Evolutionary conservation across 495 filamentous ascomycete genomes (phyloP).

Genomic region (Penicillium waksmanii): DNA sequence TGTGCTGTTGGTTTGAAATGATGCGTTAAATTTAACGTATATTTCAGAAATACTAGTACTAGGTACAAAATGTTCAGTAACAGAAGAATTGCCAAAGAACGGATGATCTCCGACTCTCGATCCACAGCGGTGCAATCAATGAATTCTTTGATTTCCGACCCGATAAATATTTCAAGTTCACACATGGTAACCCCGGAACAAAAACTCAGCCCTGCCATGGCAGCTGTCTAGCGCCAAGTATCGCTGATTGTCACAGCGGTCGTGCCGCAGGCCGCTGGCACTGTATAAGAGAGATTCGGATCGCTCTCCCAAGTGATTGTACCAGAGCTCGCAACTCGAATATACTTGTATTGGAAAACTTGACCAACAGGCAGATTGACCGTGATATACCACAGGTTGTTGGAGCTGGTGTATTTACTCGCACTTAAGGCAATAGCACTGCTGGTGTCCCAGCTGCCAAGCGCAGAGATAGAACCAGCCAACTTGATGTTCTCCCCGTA

Average conservation of each 20-base stretch:
- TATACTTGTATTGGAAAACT: slow-evolving; percentile 69
- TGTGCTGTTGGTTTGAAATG: no score
- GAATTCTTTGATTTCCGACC: background rate
- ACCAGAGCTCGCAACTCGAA: slow-evolving; percentile 58
- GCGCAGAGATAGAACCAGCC: slow-evolving; percentile 53
- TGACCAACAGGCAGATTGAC: slow-evolving; percentile 55
- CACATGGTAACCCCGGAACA: background rate
- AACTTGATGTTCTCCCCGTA: slow-evolving; percentile 65
- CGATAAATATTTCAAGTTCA: background rate
- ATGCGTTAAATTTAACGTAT: no score
- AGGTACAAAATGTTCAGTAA: no score
- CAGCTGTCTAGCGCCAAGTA: slow-evolving; percentile 26
- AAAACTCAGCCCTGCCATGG: background rate
- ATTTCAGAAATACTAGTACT: no score
- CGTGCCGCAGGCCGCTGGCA: slow-evolving; percentile 51
- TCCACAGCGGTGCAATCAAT: no score
- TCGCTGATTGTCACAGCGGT: slow-evolving; percentile 40
- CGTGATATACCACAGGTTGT: slow-evolving; percentile 62
- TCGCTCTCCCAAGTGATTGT: slow-evolving; percentile 65
- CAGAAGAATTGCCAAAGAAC: no score
- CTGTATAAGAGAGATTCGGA: slow-evolving; percentile 62
- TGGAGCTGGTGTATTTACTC: slow-evolving; percentile 52
- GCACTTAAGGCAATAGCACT: slow-evolving; percentile 57
- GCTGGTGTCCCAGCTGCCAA: slow-evolving; percentile 61
- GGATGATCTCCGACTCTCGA: no score